These are phyloP conservation scores for Colletotrichum scovillei DNA, from an alignment of 2,329 filamentous ascomycete species.

Conservation along the genomic window DNA sequence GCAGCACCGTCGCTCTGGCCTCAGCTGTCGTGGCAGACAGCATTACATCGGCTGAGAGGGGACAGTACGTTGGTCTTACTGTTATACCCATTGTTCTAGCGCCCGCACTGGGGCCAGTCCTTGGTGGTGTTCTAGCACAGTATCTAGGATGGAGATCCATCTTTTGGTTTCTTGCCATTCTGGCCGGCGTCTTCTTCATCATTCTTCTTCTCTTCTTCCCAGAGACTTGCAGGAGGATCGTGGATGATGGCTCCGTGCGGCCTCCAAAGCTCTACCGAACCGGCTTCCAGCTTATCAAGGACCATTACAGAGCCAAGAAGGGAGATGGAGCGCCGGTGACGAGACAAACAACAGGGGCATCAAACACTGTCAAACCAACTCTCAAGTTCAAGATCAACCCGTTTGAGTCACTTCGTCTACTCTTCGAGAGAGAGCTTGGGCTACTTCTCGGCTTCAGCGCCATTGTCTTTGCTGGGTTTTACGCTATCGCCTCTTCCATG, in stretches of 20 bases:
- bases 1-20: conserved; percentile 71
- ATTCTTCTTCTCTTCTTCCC: conserved; percentile 52
- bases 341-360: conserved; percentile 22
- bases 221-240: conserved; percentile 59
- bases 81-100: conserved; percentile 56
- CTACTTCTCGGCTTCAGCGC: conserved; percentile 57
- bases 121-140: conserved; percentile 52
- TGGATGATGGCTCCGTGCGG: conserved; percentile 63
- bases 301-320: conserved; percentile 30
- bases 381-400: conserved; percentile 55
- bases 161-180: conserved; percentile 50
- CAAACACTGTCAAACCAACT: conserved; percentile 35
- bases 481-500: conserved; percentile 58
- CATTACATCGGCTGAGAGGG: conserved; percentile 61
- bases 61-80: conserved; percentile 53
- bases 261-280: conserved; percentile 52
- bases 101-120: conserved; percentile 54
- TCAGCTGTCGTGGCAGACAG: conserved; percentile 74
- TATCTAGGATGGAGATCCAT: conserved; percentile 55
- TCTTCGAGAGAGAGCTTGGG: conserved; percentile 55
- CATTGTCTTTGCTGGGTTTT: conserved; percentile 62
- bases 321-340: neutral
- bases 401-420: conserved; percentile 51
- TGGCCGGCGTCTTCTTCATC: conserved; percentile 47
- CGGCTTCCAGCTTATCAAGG: conserved; percentile 41